A percentile compares a stretch with the other conserved stretches of the same genome.
Conservation (phyloP, 2,329 filamentous ascomycete species). For the Daldinia sp. region DNA sequence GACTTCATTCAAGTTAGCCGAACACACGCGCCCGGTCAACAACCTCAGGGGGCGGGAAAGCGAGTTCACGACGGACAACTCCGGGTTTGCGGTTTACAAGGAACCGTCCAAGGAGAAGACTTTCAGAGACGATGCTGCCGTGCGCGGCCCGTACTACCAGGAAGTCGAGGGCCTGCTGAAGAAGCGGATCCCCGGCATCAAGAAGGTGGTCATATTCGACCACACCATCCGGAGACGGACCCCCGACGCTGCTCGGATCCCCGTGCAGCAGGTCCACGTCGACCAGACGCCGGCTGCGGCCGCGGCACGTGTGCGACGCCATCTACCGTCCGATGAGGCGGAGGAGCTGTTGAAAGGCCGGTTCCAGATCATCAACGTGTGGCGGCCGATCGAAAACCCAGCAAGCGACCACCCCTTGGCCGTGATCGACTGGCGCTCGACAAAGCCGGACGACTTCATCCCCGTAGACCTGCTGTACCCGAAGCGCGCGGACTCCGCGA, state of each 20-base stretch:
- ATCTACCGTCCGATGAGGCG: slow-evolving; percentile 66
- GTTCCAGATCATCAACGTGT: slow-evolving; percentile 78
- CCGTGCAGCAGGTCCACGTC: slow-evolving; percentile 77
- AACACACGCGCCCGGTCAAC: slow-evolving; percentile 62
- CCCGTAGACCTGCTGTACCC: slow-evolving; percentile 74
- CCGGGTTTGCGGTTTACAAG: slow-evolving; percentile 68
- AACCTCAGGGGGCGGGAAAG: slow-evolving; percentile 65
- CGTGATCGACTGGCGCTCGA: slow-evolving; percentile 71
- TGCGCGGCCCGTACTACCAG: slow-evolving; percentile 69
- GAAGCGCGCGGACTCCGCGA: slow-evolving; percentile 47
- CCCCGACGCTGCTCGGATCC: slow-evolving; percentile 68
- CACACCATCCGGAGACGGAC: slow-evolving; percentile 73
- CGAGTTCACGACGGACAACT: slow-evolving; percentile 67
- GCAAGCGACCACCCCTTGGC: slow-evolving; percentile 72
- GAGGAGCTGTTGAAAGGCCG: slow-evolving; percentile 68
- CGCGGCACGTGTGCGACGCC: slow-evolving; percentile 70
- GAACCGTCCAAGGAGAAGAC: slow-evolving; percentile 64
- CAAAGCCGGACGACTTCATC: slow-evolving; percentile 68
- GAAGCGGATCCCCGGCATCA: slow-evolving; percentile 59
- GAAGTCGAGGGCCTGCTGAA: slow-evolving; percentile 71
- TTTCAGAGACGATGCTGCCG: slow-evolving; percentile 67
- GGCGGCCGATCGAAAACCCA: slow-evolving; percentile 73
- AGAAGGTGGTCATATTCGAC: slow-evolving; percentile 73
- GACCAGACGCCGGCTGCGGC: slow-evolving; percentile 76
- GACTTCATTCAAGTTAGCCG: slow-evolving; percentile 63